These are phyloP conservation scores for Acacia melanoxylon DNA, from an alignment of 306 rosid species.

Conservation along the genomic window DNA sequence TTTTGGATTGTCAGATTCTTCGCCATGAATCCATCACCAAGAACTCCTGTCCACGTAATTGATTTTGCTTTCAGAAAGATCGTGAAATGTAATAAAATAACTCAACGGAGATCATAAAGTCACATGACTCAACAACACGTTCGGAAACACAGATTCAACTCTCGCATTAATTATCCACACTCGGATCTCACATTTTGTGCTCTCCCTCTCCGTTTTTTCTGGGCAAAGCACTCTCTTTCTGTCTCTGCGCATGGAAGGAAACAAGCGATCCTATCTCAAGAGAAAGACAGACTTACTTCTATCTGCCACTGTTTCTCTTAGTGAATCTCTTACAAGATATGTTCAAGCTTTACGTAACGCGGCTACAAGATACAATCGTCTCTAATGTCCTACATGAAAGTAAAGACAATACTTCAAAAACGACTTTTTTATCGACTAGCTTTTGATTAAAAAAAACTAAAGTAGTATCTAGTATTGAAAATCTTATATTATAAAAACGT, in stretches of 20 bases:
- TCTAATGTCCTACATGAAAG: background rate
- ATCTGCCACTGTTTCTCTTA: background rate
- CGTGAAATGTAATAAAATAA: background rate
- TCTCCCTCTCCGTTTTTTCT: background rate
- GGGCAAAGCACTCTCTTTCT: background rate
- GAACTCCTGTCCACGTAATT: conserved; percentile 49
- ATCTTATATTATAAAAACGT: no score
- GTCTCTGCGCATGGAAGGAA: background rate
- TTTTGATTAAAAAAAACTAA: background rate
- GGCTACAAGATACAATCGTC: background rate
- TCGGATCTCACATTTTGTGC: background rate
- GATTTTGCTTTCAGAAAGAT: background rate
- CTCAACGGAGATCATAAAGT: background rate
- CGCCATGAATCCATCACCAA: conserved; percentile 97
- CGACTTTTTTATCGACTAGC: background rate
- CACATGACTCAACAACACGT: background rate
- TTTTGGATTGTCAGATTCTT: conserved; percentile 66
- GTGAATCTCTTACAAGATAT: background rate
- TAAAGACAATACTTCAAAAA: background rate
- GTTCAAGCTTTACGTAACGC: background rate
- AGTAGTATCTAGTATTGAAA: background rate
- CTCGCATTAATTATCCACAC: background rate
- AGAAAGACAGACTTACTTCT: background rate
- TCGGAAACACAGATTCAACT: background rate
- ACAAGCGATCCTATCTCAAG: background rate